Evolutionary conservation across 2,329 filamentous ascomycete genomes (phyloP), one percentile per base, ranked within the genome.

Genomic region (Aspergillus fructus): DNA sequence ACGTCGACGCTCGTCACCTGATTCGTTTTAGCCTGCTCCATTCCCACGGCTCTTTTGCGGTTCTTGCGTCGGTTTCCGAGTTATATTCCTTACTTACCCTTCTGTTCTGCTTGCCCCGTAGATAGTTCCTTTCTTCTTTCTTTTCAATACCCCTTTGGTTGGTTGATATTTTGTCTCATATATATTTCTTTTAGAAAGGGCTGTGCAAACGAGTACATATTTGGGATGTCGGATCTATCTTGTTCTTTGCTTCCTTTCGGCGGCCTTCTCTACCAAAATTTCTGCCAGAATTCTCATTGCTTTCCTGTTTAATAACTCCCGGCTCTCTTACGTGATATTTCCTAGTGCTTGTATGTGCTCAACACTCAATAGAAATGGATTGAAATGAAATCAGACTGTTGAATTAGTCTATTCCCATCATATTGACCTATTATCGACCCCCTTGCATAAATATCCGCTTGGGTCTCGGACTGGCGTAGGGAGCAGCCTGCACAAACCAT

Each of bases 71-170:
- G 45, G 30, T 12, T 37, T 48, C 12, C 15, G 12, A 45, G 27
- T 33, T 33, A 19, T 48, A 48, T 5, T 37, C 30, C 21, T n/a
- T 30, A 13, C 21, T n/a, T 30, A 13, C 34, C 23, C 15, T 12
- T 34, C 43, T 30, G 23, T 30, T 46, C n/a, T 15, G 23, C 27
- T 11, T 48, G 27, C 13, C n/a, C 4, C 40, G 39, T 39, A 17
- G 27, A 58, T 47, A n/a, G 34, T n/a, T 37, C 33, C 21, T 47
- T 47, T 6, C 15, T 47, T 37, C 8, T 15, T 33, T 40, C 21
- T 40, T 55, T 60, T 56, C 63, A 56, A 52, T 52, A 52, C 55
- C 51, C 51, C 43, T 47, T 49, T 34, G 24, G 24, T 47, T 34
- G 23, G 19, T 40, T 24, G 34, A 23, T 40, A 12, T 49, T 24